Percentiles rank a stretch among this genome's conserved stretches.
These are phyloP conservation scores for Thuja plicata DNA, from an alignment of 83 land plant species.

Conservation along the genomic window DNA sequence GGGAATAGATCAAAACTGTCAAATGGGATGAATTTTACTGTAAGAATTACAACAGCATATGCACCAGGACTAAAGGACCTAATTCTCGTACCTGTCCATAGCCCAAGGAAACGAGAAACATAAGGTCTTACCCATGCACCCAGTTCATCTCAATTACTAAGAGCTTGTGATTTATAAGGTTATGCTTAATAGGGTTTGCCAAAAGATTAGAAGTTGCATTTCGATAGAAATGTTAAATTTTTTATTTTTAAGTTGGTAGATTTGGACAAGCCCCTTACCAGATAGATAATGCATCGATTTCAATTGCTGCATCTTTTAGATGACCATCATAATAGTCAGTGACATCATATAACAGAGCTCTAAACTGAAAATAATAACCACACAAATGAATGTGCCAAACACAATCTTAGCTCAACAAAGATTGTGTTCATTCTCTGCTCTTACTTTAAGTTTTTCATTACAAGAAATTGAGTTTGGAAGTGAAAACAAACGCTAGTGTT, in stretches of 20 bases:
- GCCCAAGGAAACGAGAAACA: no score
- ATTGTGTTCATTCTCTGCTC: not conserved
- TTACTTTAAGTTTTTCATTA: not conserved
- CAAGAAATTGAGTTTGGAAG: not conserved
- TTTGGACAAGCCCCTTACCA: conserved; percentile 25
- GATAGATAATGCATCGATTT: conserved; percentile 40
- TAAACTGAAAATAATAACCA: conserved; percentile 27
- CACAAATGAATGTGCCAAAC: not conserved
- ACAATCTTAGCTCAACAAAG: not conserved
- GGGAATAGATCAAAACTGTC: not conserved
- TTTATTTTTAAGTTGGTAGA: not conserved
- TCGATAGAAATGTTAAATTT: not conserved
- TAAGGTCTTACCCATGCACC: not conserved
- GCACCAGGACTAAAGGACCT: not conserved
- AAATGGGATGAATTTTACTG: not conserved
- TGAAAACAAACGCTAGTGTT: not conserved
- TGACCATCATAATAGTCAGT: conserved; percentile 35
- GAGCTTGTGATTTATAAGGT: no score
- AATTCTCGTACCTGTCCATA: not conserved
- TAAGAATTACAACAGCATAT: not conserved
- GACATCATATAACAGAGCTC: conserved; percentile 50
- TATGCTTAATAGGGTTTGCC: not conserved
- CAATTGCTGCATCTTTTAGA: conserved; percentile 40
- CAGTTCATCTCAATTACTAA: not conserved
- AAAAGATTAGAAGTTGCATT: not conserved